These are phyloP conservation scores for Silene coronaria DNA, from an alignment of 179 eudicot genomes.

Conservation along the genomic window DNA sequence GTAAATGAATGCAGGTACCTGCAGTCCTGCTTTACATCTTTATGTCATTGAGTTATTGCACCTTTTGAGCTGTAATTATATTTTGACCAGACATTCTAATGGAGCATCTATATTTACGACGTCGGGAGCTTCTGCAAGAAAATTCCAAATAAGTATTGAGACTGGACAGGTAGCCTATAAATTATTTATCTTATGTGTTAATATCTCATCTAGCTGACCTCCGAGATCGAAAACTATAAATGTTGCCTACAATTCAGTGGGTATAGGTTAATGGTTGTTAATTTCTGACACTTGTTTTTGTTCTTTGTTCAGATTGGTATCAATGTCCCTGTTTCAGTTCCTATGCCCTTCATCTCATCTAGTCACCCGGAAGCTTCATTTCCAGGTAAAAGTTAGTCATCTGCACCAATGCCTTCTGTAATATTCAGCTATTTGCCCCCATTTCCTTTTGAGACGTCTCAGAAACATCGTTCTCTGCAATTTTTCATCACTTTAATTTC, in stretches of 20 bases:
- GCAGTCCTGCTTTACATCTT: not conserved
- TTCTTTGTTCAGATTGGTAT: conserved; percentile 61
- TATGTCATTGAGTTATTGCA: not conserved
- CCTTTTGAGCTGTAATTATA: not conserved
- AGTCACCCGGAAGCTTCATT: conserved; percentile 76
- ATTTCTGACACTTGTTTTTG: not conserved
- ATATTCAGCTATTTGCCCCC: not conserved
- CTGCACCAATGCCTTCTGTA: not conserved
- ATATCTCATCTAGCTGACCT: not conserved
- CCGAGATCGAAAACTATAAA: not conserved
- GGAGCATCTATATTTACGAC: conserved; percentile 82
- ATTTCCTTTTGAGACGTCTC: not conserved
- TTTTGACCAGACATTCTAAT: conserved; percentile 55
- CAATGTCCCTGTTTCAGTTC: conserved; percentile 85
- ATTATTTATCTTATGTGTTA: not conserved
- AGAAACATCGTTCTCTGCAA: not conserved
- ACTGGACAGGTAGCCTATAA: conserved; percentile 64
- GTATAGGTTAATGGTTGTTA: not conserved
- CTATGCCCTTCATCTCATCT: conserved; percentile 79
- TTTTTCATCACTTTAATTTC: not conserved
- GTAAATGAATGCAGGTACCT: conserved; percentile 66
- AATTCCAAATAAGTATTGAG: conserved; percentile 70
- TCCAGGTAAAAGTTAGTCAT: conserved; percentile 41
- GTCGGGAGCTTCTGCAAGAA: conserved; percentile 75
- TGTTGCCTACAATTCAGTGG: not conserved